These are phyloP conservation scores for Thymus quinquecostatus DNA, from an alignment of 257 asterid species.

Conservation along the genomic window DNA sequence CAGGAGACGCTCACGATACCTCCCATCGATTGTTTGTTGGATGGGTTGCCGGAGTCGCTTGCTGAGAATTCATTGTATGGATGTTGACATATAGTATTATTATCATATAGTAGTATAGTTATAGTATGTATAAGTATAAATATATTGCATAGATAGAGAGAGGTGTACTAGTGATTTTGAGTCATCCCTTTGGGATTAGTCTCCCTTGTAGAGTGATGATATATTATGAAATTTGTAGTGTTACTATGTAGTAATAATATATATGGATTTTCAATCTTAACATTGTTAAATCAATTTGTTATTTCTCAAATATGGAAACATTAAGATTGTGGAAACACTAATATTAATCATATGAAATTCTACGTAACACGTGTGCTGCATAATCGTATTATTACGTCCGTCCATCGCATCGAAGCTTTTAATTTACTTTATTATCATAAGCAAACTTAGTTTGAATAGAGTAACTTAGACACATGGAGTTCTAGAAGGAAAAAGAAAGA, in stretches of 20 bases:
- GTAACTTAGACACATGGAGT: too few species aligned
- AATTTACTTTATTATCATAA: too few species aligned
- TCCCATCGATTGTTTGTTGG: conserved; percentile 82
- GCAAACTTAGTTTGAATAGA: too few species aligned
- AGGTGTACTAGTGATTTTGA: conserved; percentile 1
- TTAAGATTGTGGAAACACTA: too few species aligned
- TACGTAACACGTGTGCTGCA: too few species aligned
- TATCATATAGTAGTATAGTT: conserved; percentile 2
- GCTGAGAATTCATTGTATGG: conserved; percentile 47
- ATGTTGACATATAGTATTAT: conserved; percentile 36
- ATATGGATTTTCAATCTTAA: neutral
- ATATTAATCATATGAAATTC: too few species aligned
- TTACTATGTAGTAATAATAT: conserved; percentile 15
- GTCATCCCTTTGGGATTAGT: conserved; percentile 62
- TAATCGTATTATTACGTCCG: too few species aligned
- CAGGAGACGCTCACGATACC: conserved; percentile 92
- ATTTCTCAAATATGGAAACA: too few species aligned
- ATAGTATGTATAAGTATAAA: neutral
- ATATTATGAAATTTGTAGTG: conserved; percentile 4
- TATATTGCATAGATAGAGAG: neutral
- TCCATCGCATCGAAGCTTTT: too few species aligned
- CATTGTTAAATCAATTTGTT: too few species aligned
- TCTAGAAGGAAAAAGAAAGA: too few species aligned
- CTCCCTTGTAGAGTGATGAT: conserved; percentile 62
- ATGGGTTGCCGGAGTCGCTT: conserved; percentile 65